Evolutionary conservation across 2,329 filamentous ascomycete genomes (phyloP).

Genomic region (Penicillium sp.): DNA sequence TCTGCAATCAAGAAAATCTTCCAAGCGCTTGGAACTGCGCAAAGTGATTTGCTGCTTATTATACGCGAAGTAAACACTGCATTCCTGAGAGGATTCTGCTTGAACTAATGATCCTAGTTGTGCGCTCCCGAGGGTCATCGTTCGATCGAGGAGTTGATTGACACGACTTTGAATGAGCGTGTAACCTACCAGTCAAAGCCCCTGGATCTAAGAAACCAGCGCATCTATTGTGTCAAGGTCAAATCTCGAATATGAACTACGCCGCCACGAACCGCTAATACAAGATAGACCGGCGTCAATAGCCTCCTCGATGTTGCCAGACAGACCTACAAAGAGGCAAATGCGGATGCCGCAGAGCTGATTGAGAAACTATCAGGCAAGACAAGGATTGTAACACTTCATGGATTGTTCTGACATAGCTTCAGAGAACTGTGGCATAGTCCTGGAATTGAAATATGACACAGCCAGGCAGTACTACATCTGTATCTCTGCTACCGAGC

Average conservation of each 20-base stretch:
- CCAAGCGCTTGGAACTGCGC: slow-evolving; percentile 64
- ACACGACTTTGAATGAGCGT: slow-evolving; percentile 73
- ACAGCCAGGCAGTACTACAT: slow-evolving; percentile 77
- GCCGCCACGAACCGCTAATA: slow-evolving; percentile 19
- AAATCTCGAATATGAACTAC: background rate
- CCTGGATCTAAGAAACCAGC: slow-evolving; percentile 82
- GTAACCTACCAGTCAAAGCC: slow-evolving; percentile 74
- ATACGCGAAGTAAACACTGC: slow-evolving; percentile 57
- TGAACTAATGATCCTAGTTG: slow-evolving; percentile 42
- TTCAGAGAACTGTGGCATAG: slow-evolving; percentile 57
- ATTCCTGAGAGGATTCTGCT: background rate
- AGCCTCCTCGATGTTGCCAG: slow-evolving; percentile 85
- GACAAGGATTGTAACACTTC: slow-evolving; percentile 12
- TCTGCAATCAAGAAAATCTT: slow-evolving; percentile 65
- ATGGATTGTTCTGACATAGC: slow-evolving; percentile 19
- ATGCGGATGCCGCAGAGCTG: slow-evolving; percentile 71
- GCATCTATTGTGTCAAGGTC: slow-evolving; percentile 83
- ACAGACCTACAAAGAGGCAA: slow-evolving; percentile 86
- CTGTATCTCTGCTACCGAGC: slow-evolving; percentile 60
- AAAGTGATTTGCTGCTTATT: slow-evolving; percentile 62
- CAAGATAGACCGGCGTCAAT: slow-evolving; percentile 67
- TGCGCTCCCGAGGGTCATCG: slow-evolving; percentile 64
- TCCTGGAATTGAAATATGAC: slow-evolving; percentile 72
- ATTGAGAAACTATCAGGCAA: slow-evolving; percentile 66
- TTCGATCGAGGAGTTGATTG: slow-evolving; percentile 64